Evolutionary conservation across 2,329 filamentous ascomycete genomes (phyloP), one percentile per base, ranked within the genome.

Genomic region (Metarhizium brunneum): DNA sequence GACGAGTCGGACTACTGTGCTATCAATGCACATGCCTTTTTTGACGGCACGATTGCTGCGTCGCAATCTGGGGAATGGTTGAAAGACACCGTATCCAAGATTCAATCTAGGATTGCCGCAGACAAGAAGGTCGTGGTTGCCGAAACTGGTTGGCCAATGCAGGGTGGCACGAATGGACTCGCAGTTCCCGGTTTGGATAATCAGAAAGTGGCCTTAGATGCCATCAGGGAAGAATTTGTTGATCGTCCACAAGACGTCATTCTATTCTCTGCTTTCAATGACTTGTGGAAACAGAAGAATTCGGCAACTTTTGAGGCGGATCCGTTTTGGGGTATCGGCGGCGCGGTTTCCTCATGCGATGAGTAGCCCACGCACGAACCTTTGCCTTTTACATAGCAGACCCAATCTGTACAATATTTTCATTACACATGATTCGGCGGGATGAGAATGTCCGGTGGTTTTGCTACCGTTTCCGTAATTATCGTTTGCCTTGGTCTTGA

Each of bases 1-100:
- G 69, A 83, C 30, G 77, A 75, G 49, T 88, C 87, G 1, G 90
- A 95, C 65, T 89, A 88, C 72, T 90, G 86, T 64, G 87, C 89
- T 16, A 81, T 87, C 67, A 95, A 96, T 71, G 82, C 84, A 61
- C 90, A 95, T 69, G 82, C 90, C 13, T 95, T 91, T 79, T 95
- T 94, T 69, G 87, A 95, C 63, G 70, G 76, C 3, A 81, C 80
- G 50, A 80, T 81, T 30, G 68, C 70, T 2, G 80, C 89, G 1
- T 70, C 73, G 1, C 70, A 81, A 36, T 84, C 90, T 2, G 90
- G 90, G 3, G 62, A 68, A 0, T 95, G 90, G 69, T 80, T 91
- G 43, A 69, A 75, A 11, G 32, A 35, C 32, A 35, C 32, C 10
- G 32, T 35, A 35, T 35, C 32, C 32, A 35, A 11, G 10, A 2